phyloP scores from a whole-genome alignment of 2,329 filamentous ascomycete species.

The Paradendryphiella salina region DNA sequence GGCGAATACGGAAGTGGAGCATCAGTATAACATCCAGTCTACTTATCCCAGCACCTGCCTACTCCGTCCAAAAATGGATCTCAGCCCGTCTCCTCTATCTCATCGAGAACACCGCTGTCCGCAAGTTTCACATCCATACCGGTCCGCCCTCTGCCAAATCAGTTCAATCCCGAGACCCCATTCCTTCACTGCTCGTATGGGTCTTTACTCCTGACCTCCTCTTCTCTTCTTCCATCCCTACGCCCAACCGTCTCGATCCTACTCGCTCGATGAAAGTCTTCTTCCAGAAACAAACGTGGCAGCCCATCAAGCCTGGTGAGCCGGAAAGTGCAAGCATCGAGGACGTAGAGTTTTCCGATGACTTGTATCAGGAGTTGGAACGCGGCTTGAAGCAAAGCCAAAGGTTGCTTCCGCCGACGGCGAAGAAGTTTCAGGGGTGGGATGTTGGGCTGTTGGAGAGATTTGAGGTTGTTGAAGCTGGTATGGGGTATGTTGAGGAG shows the following conservation, averaged over 20 bases:
- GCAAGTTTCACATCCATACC: conserved; percentile 59
- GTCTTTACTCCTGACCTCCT: conserved; percentile 63
- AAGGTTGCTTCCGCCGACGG: conserved; percentile 57
- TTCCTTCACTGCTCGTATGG: conserved; percentile 54
- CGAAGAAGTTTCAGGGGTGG: conserved; percentile 67
- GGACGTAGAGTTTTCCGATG: conserved; percentile 56
- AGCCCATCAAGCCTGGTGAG: conserved; percentile 33
- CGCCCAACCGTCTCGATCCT: conserved; percentile 38
- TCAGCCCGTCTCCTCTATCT: conserved; percentile 60
- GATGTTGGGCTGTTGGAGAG: conserved; percentile 65
- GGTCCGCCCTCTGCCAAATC: background rate
- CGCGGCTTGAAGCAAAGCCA: conserved; percentile 55
- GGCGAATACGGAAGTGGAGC: conserved; percentile 56
- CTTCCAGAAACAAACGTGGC: conserved; percentile 48
- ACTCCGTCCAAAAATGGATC: conserved; percentile 50
- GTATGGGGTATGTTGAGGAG: background rate
- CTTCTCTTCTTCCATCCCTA: conserved; percentile 54
- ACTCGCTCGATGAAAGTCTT: conserved; percentile 62
- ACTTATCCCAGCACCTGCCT: conserved; percentile 2
- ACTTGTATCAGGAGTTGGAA: conserved; percentile 54
- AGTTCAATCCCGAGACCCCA: conserved; percentile 1
- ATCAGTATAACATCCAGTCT: conserved; percentile 36
- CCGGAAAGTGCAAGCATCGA: conserved; percentile 52
- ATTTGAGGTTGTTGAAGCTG: conserved; percentile 48
- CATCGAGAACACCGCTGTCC: conserved; percentile 59